A percentile compares a stretch with the other conserved stretches of the same genome.
These are phyloP conservation scores for Suillus subaureus DNA, from an alignment of 768 basidiomycete species.

Conservation along the genomic window DNA sequence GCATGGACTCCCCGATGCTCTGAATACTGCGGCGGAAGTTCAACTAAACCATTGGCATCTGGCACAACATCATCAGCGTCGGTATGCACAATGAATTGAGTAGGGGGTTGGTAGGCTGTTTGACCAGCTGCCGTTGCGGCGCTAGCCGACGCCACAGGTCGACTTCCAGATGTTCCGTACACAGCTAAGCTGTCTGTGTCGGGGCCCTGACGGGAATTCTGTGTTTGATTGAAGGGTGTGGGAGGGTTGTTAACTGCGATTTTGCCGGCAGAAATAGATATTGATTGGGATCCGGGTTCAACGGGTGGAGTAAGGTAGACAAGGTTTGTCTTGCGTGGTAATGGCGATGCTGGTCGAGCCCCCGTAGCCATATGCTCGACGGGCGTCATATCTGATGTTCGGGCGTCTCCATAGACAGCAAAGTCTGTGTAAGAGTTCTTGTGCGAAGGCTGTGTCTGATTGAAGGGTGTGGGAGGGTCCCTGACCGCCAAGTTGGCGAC, in stretches of 20 bases:
- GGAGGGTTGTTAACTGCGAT: background rate
- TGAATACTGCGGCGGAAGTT: slow-evolving; percentile 74
- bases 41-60: slow-evolving; percentile 57
- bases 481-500: background rate
- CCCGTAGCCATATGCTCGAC: no score
- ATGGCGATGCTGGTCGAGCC: slow-evolving; percentile 32
- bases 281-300: slow-evolving; percentile 3
- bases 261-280: background rate
- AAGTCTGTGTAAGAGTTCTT: slow-evolving; percentile 21
- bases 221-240: background rate
- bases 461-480: background rate
- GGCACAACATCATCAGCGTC: slow-evolving; percentile 61
- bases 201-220: slow-evolving; percentile 17
- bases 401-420: slow-evolving; percentile 19
- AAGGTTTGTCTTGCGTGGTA: slow-evolving; percentile 27
- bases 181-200: slow-evolving; percentile 19
- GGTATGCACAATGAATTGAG: slow-evolving; percentile 69
- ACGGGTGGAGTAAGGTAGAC: slow-evolving; percentile 15
- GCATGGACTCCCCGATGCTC: slow-evolving; percentile 42
- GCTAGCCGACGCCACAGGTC: slow-evolving; percentile 36
- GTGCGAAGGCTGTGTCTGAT: slow-evolving; percentile 16
- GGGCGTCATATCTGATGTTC: slow-evolving; percentile 32
- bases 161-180: slow-evolving; percentile 18
- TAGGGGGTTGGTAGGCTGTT: slow-evolving; percentile 36
- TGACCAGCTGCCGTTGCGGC: slow-evolving; percentile 29